Evolutionary conservation across 2,329 filamentous ascomycete genomes (phyloP).

Genomic region (Phyllosticta citriasiana): DNA sequence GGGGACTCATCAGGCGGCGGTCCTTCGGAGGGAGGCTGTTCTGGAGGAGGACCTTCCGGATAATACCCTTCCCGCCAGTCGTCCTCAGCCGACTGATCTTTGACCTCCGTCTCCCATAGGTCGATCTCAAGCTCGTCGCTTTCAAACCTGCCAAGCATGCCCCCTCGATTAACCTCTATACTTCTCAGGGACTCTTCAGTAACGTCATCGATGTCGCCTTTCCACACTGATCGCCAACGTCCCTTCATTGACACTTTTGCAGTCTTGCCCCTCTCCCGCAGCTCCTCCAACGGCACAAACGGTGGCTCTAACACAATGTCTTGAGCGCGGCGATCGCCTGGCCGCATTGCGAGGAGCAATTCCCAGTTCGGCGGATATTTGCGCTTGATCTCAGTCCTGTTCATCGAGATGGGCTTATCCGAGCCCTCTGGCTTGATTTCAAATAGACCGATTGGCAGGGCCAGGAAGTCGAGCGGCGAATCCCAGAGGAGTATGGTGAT

Average conservation of each 20-base stretch:
- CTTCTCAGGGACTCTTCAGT: slow-evolving; percentile 14
- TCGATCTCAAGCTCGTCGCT: slow-evolving; percentile 1
- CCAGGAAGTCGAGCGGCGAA: slow-evolving; percentile 30
- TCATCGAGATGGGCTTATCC: slow-evolving; percentile 21
- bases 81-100: background rate
- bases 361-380: slow-evolving; percentile 28
- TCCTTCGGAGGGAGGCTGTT: background rate
- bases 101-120: background rate
- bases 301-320: slow-evolving; percentile 28
- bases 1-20: background rate
- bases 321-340: slow-evolving; percentile 23
- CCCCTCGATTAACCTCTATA: background rate
- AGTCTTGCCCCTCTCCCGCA: slow-evolving; percentile 24
- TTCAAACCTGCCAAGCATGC: background rate
- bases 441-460: slow-evolving; percentile 30
- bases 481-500: slow-evolving; percentile 32
- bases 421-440: slow-evolving; percentile 20
- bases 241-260: slow-evolving; percentile 26
- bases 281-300: slow-evolving; percentile 29
- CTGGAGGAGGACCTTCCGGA: background rate
- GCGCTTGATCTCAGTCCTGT: slow-evolving; percentile 19
- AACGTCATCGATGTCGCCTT: slow-evolving; percentile 16
- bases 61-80: background rate
- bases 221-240: slow-evolving; percentile 7
- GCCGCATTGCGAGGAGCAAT: slow-evolving; percentile 25